These are phyloP conservation scores for Skeletonema menzelii DNA, from an alignment of 108 stramenopile genomes.

Conservation along the genomic window DNA sequence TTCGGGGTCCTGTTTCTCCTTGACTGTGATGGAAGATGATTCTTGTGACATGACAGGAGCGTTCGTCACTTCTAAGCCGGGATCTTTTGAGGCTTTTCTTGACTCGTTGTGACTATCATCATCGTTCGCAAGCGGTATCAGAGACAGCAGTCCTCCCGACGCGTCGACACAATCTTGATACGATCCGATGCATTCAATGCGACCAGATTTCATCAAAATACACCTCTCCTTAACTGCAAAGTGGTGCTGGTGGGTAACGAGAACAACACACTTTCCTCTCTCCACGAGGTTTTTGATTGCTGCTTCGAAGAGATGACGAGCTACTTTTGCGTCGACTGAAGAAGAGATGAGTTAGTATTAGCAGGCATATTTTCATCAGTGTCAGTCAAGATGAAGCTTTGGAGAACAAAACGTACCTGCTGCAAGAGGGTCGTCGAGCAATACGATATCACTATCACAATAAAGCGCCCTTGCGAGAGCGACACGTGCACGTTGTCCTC, in stretches of 20 bases:
- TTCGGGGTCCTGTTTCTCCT: conserved; percentile 51
- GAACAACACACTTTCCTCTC: conserved; percentile 58
- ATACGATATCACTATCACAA: conserved; percentile 56
- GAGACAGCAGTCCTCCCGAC: conserved; percentile 28
- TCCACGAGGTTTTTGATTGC: conserved; percentile 51
- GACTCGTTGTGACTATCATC: neutral
- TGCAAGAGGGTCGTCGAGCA: conserved; percentile 82
- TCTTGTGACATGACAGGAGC: neutral
- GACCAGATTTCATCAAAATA: conserved; percentile 63
- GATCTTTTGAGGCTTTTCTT: neutral
- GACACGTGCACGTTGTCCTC: conserved; percentile 53
- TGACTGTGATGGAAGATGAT: neutral
- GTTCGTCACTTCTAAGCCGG: neutral
- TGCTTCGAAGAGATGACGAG: conserved; percentile 68
- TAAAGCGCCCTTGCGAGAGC: conserved; percentile 42
- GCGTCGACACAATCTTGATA: conserved; percentile 57
- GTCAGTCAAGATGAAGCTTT: neutral
- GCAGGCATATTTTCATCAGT: neutral
- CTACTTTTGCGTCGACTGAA: conserved; percentile 85
- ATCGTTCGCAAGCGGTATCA: neutral
- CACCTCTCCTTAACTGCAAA: conserved; percentile 53
- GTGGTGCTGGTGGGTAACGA: conserved; percentile 91
- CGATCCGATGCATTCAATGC: conserved; percentile 49
- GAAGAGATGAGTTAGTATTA: conserved; percentile 29
- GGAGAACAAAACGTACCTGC: neutral